These are phyloP conservation scores for Fusarium globosum DNA, from an alignment of 2,329 filamentous ascomycete species.

Conservation along the genomic window DNA sequence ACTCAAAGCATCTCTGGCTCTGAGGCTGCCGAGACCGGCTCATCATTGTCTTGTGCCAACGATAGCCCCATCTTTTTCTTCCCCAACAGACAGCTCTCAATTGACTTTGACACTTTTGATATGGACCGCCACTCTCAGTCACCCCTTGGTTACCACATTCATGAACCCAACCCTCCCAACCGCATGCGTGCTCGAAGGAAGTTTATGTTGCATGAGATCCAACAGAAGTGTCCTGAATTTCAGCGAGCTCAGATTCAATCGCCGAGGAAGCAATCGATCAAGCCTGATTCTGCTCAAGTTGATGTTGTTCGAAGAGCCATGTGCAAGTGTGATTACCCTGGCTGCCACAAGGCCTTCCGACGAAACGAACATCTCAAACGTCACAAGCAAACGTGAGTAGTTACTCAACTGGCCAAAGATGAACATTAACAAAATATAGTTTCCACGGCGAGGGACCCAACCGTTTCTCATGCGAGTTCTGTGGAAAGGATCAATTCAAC, in stretches of 20 bases:
- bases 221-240: conserved; percentile 57
- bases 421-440: conserved; percentile 21
- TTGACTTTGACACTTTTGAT: conserved; percentile 50
- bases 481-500: conserved; percentile 56
- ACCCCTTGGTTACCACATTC: conserved; percentile 48
- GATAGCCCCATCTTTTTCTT: conserved; percentile 57
- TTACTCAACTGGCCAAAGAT: background rate
- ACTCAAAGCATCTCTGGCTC: conserved; percentile 54
- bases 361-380: conserved; percentile 67
- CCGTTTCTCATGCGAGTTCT: conserved; percentile 56
- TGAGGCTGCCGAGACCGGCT: conserved; percentile 51
- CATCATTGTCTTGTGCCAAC: conserved; percentile 54
- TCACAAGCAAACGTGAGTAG: conserved; percentile 62
- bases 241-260: conserved; percentile 54
- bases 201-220: conserved; percentile 55
- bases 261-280: conserved; percentile 46
- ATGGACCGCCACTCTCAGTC: conserved; percentile 53
- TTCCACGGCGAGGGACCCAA: conserved; percentile 55
- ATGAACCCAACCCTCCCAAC: conserved; percentile 49
- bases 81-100: conserved; percentile 47
- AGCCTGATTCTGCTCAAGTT: conserved; percentile 46
- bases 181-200: conserved; percentile 52
- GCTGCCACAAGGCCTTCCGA: conserved; percentile 62
- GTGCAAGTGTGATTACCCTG: conserved; percentile 59
- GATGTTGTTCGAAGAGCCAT: conserved; percentile 54